Conservation (phyloP, 73 alveolate genomes). For the Blepharisma stoltei region DNA sequence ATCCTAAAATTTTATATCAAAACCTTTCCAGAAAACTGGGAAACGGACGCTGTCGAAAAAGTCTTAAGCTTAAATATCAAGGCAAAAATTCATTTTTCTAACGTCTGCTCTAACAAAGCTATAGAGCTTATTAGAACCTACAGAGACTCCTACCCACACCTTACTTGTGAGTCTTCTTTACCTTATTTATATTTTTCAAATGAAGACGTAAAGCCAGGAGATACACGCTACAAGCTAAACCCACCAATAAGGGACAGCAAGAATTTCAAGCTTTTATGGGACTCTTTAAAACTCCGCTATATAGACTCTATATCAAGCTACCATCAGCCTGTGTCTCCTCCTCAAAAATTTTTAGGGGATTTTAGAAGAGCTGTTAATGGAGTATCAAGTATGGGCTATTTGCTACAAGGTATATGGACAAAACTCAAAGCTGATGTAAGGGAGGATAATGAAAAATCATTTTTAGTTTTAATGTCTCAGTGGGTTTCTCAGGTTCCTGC, state of each 20-base stretch:
- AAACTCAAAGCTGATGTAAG: neutral
- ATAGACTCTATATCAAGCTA: constrained; percentile 8
- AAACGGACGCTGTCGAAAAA: constrained; percentile 11
- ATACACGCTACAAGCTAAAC: constrained; percentile 27
- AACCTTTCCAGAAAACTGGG: neutral
- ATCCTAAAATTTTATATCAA: too few species aligned
- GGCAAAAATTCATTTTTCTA: neutral
- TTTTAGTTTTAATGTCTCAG: neutral
- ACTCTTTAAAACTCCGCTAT: neutral
- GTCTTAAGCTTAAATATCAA: neutral
- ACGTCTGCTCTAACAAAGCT: neutral
- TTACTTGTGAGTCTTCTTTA: constrained; percentile 26
- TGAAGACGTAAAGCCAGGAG: constrained; percentile 22
- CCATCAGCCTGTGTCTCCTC: constrained; percentile 22
- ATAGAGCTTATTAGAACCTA: neutral
- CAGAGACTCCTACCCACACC: neutral
- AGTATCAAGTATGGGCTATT: constrained; percentile 14
- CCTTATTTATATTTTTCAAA: constrained; percentile 25
- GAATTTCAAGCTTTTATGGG: constrained; percentile 22
- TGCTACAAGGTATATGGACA: constrained; percentile 1
- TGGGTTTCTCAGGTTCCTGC: neutral
- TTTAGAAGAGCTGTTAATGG: constrained; percentile 33
- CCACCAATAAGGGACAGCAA: constrained; percentile 22
- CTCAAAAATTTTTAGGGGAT: constrained; percentile 8
- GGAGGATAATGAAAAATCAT: neutral